phyloP scores from a whole-genome alignment of 108 stramenopile genomes.

The Fragilaria crotonensis region DNA sequence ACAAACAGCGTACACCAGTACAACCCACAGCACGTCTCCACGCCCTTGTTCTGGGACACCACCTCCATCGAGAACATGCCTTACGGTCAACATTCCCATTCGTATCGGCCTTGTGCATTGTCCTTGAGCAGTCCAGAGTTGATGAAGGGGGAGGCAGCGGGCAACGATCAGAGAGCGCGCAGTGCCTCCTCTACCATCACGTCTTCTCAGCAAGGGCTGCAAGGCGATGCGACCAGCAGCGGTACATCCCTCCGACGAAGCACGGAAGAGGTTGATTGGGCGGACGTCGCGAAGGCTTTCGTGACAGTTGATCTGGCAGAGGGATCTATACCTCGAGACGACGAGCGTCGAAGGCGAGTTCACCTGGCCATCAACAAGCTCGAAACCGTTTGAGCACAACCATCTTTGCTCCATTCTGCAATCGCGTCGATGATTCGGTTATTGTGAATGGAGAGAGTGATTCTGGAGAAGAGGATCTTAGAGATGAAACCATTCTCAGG shows the following conservation, averaged over 20 bases:
- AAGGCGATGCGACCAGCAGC: too few species aligned
- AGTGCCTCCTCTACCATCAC: background rate
- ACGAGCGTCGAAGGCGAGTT: conserved; percentile 30
- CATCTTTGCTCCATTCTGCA: conserved; percentile 72
- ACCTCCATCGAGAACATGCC: conserved; percentile 47
- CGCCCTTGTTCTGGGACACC: conserved; percentile 47
- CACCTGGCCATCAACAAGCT: conserved; percentile 17
- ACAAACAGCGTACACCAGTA: conserved; percentile 40
- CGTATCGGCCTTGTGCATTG: conserved; percentile 18
- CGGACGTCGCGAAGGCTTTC: conserved; percentile 70
- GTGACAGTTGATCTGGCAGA: conserved; percentile 31
- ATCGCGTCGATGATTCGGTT: conserved; percentile 21
- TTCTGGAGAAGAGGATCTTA: conserved; percentile 65
- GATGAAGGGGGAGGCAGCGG: background rate
- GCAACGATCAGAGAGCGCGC: background rate
- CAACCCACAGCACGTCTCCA: conserved; percentile 54
- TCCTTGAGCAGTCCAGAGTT: conserved; percentile 14
- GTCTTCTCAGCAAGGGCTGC: background rate
- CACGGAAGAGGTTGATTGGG: conserved; percentile 68
- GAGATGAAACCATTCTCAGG: conserved; percentile 61
- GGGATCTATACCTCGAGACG: too few species aligned
- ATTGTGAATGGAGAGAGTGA: conserved; percentile 17
- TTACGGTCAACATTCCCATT: conserved; percentile 46
- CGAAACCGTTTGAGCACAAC: conserved; percentile 5
- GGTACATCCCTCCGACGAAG: conserved; percentile 37